Evolutionary conservation across 208 protist species (phyloP).

Genomic region (Crithidia expoeki): DNA sequence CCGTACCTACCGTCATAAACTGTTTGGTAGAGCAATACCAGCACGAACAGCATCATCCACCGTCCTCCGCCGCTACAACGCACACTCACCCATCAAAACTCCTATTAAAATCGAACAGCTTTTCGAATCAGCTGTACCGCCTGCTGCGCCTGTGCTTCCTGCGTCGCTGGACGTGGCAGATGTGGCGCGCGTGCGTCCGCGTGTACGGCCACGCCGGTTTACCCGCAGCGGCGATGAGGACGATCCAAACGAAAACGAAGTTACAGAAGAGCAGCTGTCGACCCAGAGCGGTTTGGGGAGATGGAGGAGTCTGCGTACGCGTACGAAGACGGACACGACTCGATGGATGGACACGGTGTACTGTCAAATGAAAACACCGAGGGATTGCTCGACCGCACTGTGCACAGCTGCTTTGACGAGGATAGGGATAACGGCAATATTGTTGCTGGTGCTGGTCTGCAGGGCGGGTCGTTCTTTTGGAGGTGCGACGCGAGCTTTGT

Average conservation of each 20-base stretch:
- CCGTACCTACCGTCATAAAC: too few species aligned
- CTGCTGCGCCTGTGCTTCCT: constrained; percentile 17
- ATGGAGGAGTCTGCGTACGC: not conserved
- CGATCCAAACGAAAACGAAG: not conserved
- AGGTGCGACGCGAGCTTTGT: not conserved
- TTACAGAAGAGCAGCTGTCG: not conserved
- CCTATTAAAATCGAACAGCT: not conserved
- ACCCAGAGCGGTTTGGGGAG: not conserved
- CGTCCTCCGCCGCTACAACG: too few species aligned
- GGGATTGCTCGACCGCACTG: not conserved
- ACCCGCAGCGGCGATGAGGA: constrained; percentile 7
- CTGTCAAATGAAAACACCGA: not conserved
- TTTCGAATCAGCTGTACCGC: constrained; percentile 11
- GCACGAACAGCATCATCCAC: too few species aligned
- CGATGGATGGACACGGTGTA: not conserved
- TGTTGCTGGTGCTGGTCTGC: not conserved
- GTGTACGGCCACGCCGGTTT: not conserved
- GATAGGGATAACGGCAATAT: not conserved
- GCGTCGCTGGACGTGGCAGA: constrained; percentile 19
- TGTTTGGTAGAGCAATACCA: too few species aligned
- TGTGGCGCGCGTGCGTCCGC: not conserved
- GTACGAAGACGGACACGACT: too few species aligned
- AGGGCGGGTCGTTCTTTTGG: not conserved
- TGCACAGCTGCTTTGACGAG: not conserved
- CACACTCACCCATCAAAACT: not conserved